Evolutionary conservation across 768 basidiomycete genomes (phyloP).

Genomic region (Amyloporia xantha): DNA sequence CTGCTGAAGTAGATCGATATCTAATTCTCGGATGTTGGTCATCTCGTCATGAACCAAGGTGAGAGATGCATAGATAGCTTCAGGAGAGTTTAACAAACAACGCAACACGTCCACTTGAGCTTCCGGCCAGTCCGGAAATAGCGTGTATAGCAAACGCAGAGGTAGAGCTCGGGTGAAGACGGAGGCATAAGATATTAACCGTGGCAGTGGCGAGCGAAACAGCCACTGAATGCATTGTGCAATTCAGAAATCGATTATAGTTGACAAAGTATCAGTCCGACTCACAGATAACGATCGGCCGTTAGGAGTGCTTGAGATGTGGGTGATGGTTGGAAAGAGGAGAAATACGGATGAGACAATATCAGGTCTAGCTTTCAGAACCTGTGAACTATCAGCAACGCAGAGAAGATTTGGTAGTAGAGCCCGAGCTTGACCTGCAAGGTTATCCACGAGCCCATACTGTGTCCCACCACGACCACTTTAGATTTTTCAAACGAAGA

Average conservation of each 20-base stretch:
- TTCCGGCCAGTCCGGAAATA: constrained; percentile 48
- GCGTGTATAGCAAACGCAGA: constrained; percentile 32
- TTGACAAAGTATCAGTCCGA: constrained; percentile 3
- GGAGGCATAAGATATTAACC: constrained; percentile 39
- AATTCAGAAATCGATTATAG: neutral
- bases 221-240: constrained; percentile 39
- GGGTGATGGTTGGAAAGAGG: constrained; percentile 63
- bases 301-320: constrained; percentile 60
- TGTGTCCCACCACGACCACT: constrained; percentile 55
- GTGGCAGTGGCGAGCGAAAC: constrained; percentile 41
- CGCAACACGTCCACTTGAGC: constrained; percentile 40
- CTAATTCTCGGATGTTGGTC: constrained; percentile 47
- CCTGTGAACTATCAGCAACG: constrained; percentile 27
- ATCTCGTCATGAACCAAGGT: constrained; percentile 68
- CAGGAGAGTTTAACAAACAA: constrained; percentile 44
- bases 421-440: constrained; percentile 43
- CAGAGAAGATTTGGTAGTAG: neutral
- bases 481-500: constrained; percentile 28
- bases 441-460: constrained; percentile 66
- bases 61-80: constrained; percentile 45
- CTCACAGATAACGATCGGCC: constrained; percentile 53
- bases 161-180: constrained; percentile 33
- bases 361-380: constrained; percentile 40
- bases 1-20: constrained; percentile 35
- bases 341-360: constrained; percentile 42